A percentile compares a stretch with the other conserved stretches of the same genome.
phyloP scores from a whole-genome alignment of 2,329 filamentous ascomycete genomes.

The Microdochium nivale region DNA sequence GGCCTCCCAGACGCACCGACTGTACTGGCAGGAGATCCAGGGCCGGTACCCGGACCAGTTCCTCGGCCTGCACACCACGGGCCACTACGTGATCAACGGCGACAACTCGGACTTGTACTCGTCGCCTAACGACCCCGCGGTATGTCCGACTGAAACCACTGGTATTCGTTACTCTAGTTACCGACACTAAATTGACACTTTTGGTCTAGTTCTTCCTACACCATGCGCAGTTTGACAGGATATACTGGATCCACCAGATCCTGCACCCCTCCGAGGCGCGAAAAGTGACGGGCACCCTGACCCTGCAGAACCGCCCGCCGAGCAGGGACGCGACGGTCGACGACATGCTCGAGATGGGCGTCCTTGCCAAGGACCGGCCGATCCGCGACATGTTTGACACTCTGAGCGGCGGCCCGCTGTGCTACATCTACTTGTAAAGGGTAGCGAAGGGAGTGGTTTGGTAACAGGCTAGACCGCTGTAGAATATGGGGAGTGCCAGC shows the following conservation, averaged over 20 bases:
- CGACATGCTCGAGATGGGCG: constrained; percentile 7
- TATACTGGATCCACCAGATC: constrained; percentile 6
- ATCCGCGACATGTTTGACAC: constrained; percentile 8
- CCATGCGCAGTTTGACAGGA: constrained; percentile 1
- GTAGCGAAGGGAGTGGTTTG: neutral
- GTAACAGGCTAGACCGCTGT: neutral
- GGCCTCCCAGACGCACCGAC: constrained; percentile 13
- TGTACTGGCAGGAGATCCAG: constrained; percentile 27
- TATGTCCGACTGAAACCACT: constrained; percentile 4
- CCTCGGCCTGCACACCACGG: constrained; percentile 26
- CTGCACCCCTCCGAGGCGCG: constrained; percentile 7
- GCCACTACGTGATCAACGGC: constrained; percentile 28
- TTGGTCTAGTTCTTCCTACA: constrained; percentile 8
- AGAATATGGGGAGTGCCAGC: too few relatives aligned
- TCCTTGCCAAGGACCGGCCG: neutral
- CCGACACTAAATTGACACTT: too few relatives aligned
- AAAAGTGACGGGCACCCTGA: constrained; percentile 9
- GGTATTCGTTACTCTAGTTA: too few relatives aligned
- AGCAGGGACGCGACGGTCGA: constrained; percentile 9
- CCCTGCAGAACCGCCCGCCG: constrained; percentile 7
- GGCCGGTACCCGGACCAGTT: constrained; percentile 13
- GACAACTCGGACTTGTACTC: constrained; percentile 23
- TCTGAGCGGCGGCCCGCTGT: constrained; percentile 6
- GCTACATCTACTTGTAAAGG: constrained; percentile 8
- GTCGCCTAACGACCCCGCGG: constrained; percentile 18